Evolutionary conservation across 2,329 filamentous ascomycete species (phyloP).

Genomic region (Cyclaneusma minus): DNA sequence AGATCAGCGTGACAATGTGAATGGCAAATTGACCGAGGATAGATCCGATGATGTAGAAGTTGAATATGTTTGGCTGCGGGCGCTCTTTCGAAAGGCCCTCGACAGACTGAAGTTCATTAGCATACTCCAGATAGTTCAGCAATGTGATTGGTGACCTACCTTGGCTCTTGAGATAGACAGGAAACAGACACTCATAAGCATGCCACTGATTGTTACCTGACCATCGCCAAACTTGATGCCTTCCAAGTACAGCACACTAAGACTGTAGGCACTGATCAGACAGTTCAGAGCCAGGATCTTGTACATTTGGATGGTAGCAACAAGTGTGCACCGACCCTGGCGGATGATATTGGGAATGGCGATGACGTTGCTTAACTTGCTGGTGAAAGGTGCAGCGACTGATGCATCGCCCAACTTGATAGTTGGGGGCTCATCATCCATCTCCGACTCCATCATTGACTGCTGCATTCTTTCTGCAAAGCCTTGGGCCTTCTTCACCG

Average conservation of each 20-base stretch:
- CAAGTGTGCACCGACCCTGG: constrained; percentile 91
- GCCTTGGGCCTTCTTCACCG: constrained; percentile 55
- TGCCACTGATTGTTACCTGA: constrained; percentile 95
- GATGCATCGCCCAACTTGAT: constrained; percentile 97
- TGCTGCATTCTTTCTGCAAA: constrained; percentile 77
- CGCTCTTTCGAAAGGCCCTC: constrained; percentile 93
- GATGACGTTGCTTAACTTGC: constrained; percentile 91
- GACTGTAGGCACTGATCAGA: constrained; percentile 90
- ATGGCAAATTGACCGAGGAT: constrained; percentile 95
- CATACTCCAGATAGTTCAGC: background rate
- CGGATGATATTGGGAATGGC: constrained; percentile 97
- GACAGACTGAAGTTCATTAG: constrained; percentile 45
- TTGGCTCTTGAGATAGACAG: constrained; percentile 94
- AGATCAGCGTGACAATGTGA: constrained; percentile 87
- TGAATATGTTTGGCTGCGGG: constrained; percentile 97
- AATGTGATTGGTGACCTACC: constrained; percentile 24
- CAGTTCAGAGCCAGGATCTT: constrained; percentile 98
- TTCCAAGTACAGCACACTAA: constrained; percentile 91
- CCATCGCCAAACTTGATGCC: constrained; percentile 99
- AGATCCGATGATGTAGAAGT: constrained; percentile 95
- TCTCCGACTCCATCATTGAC: constrained; percentile 77
- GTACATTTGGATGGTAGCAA: constrained; percentile 99
- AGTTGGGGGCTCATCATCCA: constrained; percentile 80
- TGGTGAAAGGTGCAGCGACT: constrained; percentile 92
- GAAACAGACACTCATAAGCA: constrained; percentile 99